Base-by-base conservation (phyloP, 345 rosid genomes). In the Toxicodendron radicans region DNA sequence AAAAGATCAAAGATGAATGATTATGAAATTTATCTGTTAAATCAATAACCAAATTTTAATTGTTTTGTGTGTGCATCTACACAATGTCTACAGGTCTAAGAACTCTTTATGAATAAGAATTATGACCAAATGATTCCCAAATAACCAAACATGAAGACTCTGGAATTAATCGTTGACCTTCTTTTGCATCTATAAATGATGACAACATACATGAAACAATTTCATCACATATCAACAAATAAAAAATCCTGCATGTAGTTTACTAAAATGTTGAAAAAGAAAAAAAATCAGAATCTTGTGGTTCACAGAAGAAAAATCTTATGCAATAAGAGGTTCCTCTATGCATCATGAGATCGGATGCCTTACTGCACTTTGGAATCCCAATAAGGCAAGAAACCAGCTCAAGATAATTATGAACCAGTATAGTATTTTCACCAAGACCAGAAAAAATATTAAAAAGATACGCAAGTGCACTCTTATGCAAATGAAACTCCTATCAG, bases 1-100 rank as follows among this genome's bases (percentile, higher is more conserved):
- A 30, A 20, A 72, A 60, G 33, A 60, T 46, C n/a, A 71, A 54
- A 71, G 54, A 48, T 27, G 43, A 27, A 58, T 58, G 30, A 10
- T 49, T 46, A n/a, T 10, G 3, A 30, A 71, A 60, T 27, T 27
- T 18, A 48, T 46, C 30, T 30, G 30, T 5, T 10, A 59, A 18
- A 45, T 49, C 27, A 14, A 21, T 23, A 56, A 41, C 10, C 23
- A 16, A 70, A 70, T 1, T 1, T 14, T 18, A 68, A 52, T 7
- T 68, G 16, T 33, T 32, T 10, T 27, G 21, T 24, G 56, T 27
- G 12, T 66, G 56, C 58, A 49, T 49, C 21, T 48, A 46, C 5
- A 24, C 4, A 16, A 10, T 17, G 53, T 20, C 52, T 20, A 10
- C 4, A 35, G 30, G 51, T 18, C 49, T 63, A 63, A 13, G 14